Evolutionary conservation across 2,329 filamentous ascomycete genomes (phyloP).

Genomic region (Epichloe aotearoae): DNA sequence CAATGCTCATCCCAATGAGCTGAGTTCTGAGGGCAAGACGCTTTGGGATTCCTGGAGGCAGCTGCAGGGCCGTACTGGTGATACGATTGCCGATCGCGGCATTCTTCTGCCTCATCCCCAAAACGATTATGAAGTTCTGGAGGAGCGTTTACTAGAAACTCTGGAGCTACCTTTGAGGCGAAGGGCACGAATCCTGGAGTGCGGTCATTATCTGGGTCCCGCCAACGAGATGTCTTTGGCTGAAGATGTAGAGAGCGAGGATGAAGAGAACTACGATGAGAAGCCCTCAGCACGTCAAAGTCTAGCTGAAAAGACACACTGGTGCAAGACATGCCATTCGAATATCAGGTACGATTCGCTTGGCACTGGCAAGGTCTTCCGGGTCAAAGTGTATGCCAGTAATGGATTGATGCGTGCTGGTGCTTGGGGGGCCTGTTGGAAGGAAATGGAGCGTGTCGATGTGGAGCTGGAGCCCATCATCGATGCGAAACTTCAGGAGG

Average conservation of each 20-base stretch:
- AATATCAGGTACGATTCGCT: slow-evolving; percentile 43
- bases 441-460: slow-evolving; percentile 97
- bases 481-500: slow-evolving; percentile 41
- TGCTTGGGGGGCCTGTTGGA: slow-evolving; percentile 87
- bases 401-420: slow-evolving; percentile 88
- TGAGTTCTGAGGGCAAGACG: slow-evolving; percentile 33
- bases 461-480: slow-evolving; percentile 75
- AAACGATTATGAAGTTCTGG: slow-evolving; percentile 66
- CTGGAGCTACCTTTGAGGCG: slow-evolving; percentile 53
- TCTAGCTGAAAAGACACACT: slow-evolving; percentile 29
- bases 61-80: slow-evolving; percentile 56
- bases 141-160: slow-evolving; percentile 64
- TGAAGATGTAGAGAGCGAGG: slow-evolving; percentile 33
- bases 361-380: slow-evolving; percentile 47
- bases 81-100: slow-evolving; percentile 60
- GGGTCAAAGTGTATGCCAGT: slow-evolving; percentile 81
- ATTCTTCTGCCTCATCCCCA: slow-evolving; percentile 66
- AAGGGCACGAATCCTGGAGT: slow-evolving; percentile 58
- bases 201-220: slow-evolving; percentile 61
- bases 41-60: slow-evolving; percentile 52
- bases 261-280: slow-evolving; percentile 27
- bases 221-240: slow-evolving; percentile 33
- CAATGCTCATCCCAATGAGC: slow-evolving; percentile 23
- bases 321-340: slow-evolving; percentile 42
- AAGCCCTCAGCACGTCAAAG: slow-evolving; percentile 12